phyloP scores from a whole-genome alignment of 1,139 yeast genomes.

The Sugiyamaella xylanicola region DNA sequence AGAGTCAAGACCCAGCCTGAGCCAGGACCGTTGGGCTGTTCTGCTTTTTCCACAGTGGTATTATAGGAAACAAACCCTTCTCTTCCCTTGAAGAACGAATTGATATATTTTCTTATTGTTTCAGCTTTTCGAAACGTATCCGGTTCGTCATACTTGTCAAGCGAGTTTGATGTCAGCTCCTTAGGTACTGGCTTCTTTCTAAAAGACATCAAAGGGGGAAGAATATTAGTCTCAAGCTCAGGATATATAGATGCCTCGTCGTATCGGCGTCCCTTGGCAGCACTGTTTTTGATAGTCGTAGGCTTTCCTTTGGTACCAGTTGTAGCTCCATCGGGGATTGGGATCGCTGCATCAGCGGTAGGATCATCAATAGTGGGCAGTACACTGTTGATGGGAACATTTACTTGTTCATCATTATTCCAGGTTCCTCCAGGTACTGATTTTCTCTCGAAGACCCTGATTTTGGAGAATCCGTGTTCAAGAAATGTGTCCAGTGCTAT shows the following conservation, averaged over 20 bases:
- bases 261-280: conserved; percentile 40
- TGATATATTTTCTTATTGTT: conserved; percentile 19
- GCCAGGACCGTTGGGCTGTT: conserved; percentile 27
- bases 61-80: conserved; percentile 18
- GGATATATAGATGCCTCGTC: conserved; percentile 26
- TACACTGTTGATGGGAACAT: conserved; percentile 3
- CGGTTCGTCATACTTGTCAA: conserved; percentile 20
- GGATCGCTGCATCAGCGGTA: conserved; percentile 15
- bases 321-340: conserved; percentile 14
- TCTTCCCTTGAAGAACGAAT: conserved; percentile 20
- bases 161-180: conserved; percentile 12
- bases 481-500: conserved; percentile 32
- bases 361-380: conserved; percentile 14
- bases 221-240: conserved; percentile 24
- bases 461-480: conserved; percentile 29
- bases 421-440: conserved; percentile 33
- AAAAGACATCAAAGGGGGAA: conserved; percentile 25
- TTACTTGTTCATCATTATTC: conserved; percentile 26
- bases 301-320: conserved; percentile 26
- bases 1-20: conserved; percentile 50
- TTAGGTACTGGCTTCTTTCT: conserved; percentile 17
- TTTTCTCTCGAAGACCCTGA: conserved; percentile 32
- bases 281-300: conserved; percentile 44
- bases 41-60: conserved; percentile 23
- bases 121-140: conserved; percentile 23